Evolutionary conservation across 108 stramenopile species (phyloP), one percentile per base, ranked within the genome.

Genomic region (Nitzschia palea): DNA sequence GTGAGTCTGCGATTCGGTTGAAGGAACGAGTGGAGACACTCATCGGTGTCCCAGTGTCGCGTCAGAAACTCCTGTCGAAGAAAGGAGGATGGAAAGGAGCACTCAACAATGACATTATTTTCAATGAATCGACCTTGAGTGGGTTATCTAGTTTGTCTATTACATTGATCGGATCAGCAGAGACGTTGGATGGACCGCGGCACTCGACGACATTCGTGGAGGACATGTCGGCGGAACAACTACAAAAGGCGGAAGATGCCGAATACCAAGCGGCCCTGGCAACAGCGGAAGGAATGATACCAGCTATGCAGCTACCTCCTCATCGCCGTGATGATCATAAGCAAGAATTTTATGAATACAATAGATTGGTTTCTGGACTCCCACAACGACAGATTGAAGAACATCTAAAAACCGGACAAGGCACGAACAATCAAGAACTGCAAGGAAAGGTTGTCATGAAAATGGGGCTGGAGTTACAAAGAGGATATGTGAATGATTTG

Each of bases 101-200:
- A 3, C 53, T 85, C 4, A 68, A 71, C 34, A 73, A 80, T 57
- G 54, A 65, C 4, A 64, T 67, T 55, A 44, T 53, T 9, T 68
- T 83, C 14, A 3, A 33, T 61, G 30, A 68, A 5, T 22, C 50
- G 29, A 53, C 55, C 52, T 43, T 48, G 50, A 51, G 35, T 31
- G 20, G 1, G 6, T 17, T 23, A 31, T 42, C 37, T 23, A 27
- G 45, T 17, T 22, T 79, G 33, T 67, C 67, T 18, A 42, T 81
- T 1, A 82, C 84, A 8, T 52, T 85, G 28, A 82, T 85, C 59
- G 84, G 84, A 55, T 73, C 74, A 5, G 76, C 76, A n/a, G 84
- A 82, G 31, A 68, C 67, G 2, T 55, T 85, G 12, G 44, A 30
- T 32, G 76, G 69, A 33, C 76, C 70, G 5, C 43, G 62, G 0